Base-by-base conservation (phyloP, 768 basidiomycete species). In the Gelatoporia subvermispora region DNA sequence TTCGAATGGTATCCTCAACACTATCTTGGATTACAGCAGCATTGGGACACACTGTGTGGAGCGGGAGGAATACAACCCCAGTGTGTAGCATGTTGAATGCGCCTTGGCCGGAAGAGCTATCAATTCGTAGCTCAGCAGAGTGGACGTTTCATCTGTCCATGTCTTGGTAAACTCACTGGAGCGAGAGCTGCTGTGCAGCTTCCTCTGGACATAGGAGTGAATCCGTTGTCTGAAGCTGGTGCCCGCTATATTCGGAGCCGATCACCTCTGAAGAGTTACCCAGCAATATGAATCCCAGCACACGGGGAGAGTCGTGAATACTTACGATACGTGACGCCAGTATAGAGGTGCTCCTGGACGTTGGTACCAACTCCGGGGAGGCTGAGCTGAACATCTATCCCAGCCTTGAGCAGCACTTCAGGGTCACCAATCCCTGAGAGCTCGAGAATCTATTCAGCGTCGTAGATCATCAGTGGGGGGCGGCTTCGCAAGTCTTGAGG, bases 291-390 rank as follows among this genome's bases (percentile, higher is more conserved):
- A n/a, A n/a, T n/a, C n/a, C n/a, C n/a, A n/a, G n/a, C n/a, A n/a
- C n/a, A n/a, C n/a, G n/a, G n/a, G n/a, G n/a, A 10, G 10, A 34
- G 42, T 4, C 9, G 9, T 17, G 22, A 35, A 1, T 23, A 15
- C 48, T 17, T 31, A 54, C 53, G 39, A 23, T 43, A 54, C 13
- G 25, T 37, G 4, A 50, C 4, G 2, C 35, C 45, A 2, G 28
- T 43, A 20, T 47, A 48, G 11, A 53, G 10, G 24, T 57, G 58
- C 13, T 60, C 58, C 38, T 60, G 58, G 2, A 55, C 43, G 53
- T 88, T 78, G 59, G 85, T 82, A 10, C 89, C 88, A 0, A 93
- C 88, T 15, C 84, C 84, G 1, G 85, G 85, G 15, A 90, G 75
- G 45, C 87, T 79, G 15, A 85, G 72, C 22, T 79, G 43, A 49